phyloP scores from a whole-genome alignment of 2,329 filamentous ascomycete species.

The Furcasterigmium furcatum region DNA sequence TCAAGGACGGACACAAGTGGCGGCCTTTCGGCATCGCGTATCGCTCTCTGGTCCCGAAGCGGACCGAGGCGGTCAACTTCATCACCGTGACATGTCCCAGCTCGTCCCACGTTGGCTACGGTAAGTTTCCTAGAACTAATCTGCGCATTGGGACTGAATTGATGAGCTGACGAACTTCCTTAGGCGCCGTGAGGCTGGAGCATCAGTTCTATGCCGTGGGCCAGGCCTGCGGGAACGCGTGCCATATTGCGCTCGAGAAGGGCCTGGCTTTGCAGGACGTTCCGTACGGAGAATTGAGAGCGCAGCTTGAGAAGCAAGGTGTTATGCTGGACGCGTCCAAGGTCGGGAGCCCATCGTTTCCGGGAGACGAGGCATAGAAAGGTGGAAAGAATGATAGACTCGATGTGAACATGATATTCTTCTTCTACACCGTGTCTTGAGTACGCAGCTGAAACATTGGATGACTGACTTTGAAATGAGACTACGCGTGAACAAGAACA shows the following conservation, averaged over 20 bases:
- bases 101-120: constrained; percentile 12
- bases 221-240: constrained; percentile 9
- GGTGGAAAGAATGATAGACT: too few species aligned
- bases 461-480: too few species aligned
- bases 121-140: constrained; percentile 2
- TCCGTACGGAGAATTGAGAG: constrained; percentile 3
- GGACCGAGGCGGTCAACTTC: constrained; percentile 10
- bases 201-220: constrained; percentile 9
- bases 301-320: neutral
- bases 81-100: constrained; percentile 10
- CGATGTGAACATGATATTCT: too few species aligned
- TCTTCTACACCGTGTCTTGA: too few species aligned
- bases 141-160: neutral
- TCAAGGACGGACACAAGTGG: constrained; percentile 13
- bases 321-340: constrained; percentile 3
- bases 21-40: constrained; percentile 13
- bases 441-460: too few species aligned
- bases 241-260: constrained; percentile 8
- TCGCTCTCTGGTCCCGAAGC: constrained; percentile 9
- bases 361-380: too few species aligned
- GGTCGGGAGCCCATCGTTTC: constrained; percentile 3
- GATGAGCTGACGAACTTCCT: too few species aligned
- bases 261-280: constrained; percentile 1
- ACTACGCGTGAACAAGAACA: too few species aligned
- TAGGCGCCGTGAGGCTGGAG: constrained; percentile 9